Conservation (phyloP, 768 basidiomycete genomes). For the Kwoniella botswanensis region DNA sequence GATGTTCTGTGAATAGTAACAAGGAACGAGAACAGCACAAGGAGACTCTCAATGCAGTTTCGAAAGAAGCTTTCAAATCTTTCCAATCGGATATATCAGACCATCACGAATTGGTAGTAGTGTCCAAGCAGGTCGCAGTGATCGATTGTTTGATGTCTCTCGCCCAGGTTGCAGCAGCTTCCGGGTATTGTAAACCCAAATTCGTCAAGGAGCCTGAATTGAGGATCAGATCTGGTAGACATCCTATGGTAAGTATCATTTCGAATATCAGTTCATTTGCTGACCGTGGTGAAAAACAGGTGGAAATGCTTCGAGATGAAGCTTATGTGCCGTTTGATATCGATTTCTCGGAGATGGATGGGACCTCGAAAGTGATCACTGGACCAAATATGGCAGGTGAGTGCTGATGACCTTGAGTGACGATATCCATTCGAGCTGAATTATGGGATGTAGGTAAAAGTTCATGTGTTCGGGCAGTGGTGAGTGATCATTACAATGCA, state of each 20-base stretch:
- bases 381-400: slow-evolving; percentile 62
- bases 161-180: slow-evolving; percentile 74
- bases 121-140: slow-evolving; percentile 76
- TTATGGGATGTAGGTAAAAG: slow-evolving; percentile 68
- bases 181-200: slow-evolving; percentile 76
- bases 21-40: slow-evolving; percentile 75
- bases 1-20: slow-evolving; percentile 61
- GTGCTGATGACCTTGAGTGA: slow-evolving; percentile 3
- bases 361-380: slow-evolving; percentile 57
- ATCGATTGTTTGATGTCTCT: slow-evolving; percentile 85
- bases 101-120: slow-evolving; percentile 73
- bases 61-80: slow-evolving; percentile 65
- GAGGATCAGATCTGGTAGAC: slow-evolving; percentile 80
- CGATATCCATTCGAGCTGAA: not conserved
- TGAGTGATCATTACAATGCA: slow-evolving; percentile 64
- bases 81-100: slow-evolving; percentile 76
- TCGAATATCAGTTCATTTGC: not conserved
- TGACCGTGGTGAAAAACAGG: slow-evolving; percentile 25
- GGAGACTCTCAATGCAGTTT: slow-evolving; percentile 70
- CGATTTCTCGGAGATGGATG: slow-evolving; percentile 64
- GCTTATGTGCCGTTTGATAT: slow-evolving; percentile 88
- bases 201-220: slow-evolving; percentile 70
- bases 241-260: slow-evolving; percentile 71
- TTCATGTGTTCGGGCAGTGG: slow-evolving; percentile 67
- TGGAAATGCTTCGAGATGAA: slow-evolving; percentile 74